These are phyloP conservation scores for Dianthus caryophyllus DNA, from an alignment of 148 eudicot genomes.

Conservation along the genomic window DNA sequence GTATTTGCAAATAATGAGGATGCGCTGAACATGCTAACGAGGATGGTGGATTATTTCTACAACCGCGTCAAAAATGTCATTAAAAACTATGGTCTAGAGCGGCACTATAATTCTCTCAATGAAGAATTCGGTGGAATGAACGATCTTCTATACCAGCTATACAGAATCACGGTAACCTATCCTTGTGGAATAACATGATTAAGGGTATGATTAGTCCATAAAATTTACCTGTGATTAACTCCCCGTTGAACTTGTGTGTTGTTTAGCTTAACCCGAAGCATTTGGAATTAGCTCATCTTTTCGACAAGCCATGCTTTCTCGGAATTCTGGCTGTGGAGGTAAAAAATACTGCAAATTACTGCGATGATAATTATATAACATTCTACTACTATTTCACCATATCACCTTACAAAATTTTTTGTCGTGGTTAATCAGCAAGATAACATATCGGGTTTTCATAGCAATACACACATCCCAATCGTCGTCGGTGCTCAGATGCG, in stretches of 20 bases:
- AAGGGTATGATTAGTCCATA: no score
- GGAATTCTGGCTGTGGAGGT: conserved; percentile 81
- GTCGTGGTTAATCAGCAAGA: conserved; percentile 48
- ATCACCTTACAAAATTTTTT: not conserved
- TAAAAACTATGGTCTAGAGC: conserved; percentile 36
- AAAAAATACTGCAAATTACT: not conserved
- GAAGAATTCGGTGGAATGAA: conserved; percentile 80
- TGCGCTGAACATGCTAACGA: conserved; percentile 48
- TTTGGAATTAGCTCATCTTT: conserved; percentile 75
- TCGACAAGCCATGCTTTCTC: conserved; percentile 94
- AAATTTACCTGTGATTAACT: not conserved
- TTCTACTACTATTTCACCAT: not conserved
- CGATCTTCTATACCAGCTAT: conserved; percentile 57
- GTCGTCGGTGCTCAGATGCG: conserved; percentile 88
- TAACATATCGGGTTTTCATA: conserved; percentile 61
- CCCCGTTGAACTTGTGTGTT: not conserved
- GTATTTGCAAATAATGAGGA: conserved; percentile 37
- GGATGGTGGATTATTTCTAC: conserved; percentile 68
- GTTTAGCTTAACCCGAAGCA: conserved; percentile 68
- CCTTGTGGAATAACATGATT: not conserved
- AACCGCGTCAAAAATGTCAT: conserved; percentile 61
- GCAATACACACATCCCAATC: conserved; percentile 84
- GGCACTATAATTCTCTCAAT: conserved; percentile 47
- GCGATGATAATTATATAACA: not conserved
- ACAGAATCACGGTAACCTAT: conserved; percentile 44